These are phyloP conservation scores for Syzygium malaccense DNA, from an alignment of 441 rosid genomes.

Conservation along the genomic window DNA sequence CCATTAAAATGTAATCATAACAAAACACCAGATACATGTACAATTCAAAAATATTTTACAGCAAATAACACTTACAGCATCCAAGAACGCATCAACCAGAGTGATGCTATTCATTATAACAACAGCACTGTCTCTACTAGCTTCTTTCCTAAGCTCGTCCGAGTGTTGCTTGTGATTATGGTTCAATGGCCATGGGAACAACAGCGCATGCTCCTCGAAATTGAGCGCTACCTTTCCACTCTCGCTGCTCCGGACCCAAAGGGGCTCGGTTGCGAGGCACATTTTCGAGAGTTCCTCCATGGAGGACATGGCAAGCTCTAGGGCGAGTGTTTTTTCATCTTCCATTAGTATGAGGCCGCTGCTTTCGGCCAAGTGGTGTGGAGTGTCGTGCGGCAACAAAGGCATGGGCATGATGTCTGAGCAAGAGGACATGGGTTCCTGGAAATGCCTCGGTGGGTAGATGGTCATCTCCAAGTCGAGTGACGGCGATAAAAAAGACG, in stretches of 20 bases:
- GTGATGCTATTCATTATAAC: slow-evolving; percentile 89
- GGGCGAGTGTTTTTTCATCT: slow-evolving; percentile 61
- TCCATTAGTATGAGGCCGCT: slow-evolving; percentile 38
- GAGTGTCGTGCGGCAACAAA: slow-evolving; percentile 23
- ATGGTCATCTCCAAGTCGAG: slow-evolving; percentile 74
- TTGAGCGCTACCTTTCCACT: slow-evolving; percentile 39
- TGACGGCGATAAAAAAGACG: slow-evolving; percentile 37
- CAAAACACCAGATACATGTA: neutral
- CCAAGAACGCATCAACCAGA: slow-evolving; percentile 72
- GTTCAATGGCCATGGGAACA: slow-evolving; percentile 59
- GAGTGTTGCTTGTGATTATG: slow-evolving; percentile 22
- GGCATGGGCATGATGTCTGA: slow-evolving; percentile 49
- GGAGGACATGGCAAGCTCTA: slow-evolving; percentile 70
- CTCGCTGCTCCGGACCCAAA: slow-evolving; percentile 49
- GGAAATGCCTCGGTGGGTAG: slow-evolving; percentile 43
- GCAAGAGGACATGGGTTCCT: slow-evolving; percentile 22
- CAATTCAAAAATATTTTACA: too few species aligned
- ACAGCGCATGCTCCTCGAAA: slow-evolving; percentile 46
- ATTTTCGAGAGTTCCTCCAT: slow-evolving; percentile 57
- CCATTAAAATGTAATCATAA: neutral
- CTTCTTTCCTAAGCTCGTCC: slow-evolving; percentile 49
- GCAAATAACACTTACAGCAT: slow-evolving; percentile 46
- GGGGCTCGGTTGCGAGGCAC: slow-evolving; percentile 51
- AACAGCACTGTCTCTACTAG: slow-evolving; percentile 52
- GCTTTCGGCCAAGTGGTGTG: slow-evolving; percentile 26